Evolutionary conservation across 1,284 basidiomycete species (phyloP), one percentile per base, ranked within the genome.

Genomic region (Cutaneotrichosporon dermatis): DNA sequence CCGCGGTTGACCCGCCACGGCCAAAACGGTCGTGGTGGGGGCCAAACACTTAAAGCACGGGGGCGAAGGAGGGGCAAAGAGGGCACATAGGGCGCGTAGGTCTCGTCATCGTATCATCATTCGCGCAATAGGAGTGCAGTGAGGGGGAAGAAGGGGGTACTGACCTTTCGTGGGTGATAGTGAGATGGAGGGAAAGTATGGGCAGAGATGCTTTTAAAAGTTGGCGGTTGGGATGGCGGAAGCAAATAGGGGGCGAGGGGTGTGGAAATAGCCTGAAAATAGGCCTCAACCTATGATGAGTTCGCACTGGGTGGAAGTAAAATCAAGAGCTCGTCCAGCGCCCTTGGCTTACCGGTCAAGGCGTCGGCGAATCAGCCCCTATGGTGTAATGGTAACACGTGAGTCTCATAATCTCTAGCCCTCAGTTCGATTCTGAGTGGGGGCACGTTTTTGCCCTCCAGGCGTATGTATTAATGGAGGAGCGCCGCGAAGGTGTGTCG

Each of bases 81-180:
- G 39, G 11, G 25, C 49, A 35, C 54, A 15, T 36, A 43, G 46
- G 57, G 60, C 58, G 61, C 61, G 60, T 76, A 70, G 65, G 74
- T 76, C 74, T 76, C 74, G 74, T 76, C 74, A 76, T 76, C 74
- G 71, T 64, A 62, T 68, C 72, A 69, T 74, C 72, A 69, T 66
- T 58, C 63, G 66, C 50, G 58, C 25, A 3, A 25, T 25, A 25
- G 25, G 3, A 2, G 25, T 25, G 25, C 25, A 2, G 46, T 5
- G 35, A 9, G 7, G 39, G 12, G 7, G 39, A 5, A 45, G 44
- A 36, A 34, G 5, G 6, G 33, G 8, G n/a, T 2, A 39, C 54
- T 55, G 11, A 55, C 54, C 54, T 55, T 49, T 48, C n/a, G n/a
- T 8, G 4, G 25, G 37, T 35, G 35, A 40, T 12, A 33, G 53